phyloP scores from a whole-genome alignment of 2,329 filamentous ascomycete genomes.

The Cyphellophora europaea region DNA sequence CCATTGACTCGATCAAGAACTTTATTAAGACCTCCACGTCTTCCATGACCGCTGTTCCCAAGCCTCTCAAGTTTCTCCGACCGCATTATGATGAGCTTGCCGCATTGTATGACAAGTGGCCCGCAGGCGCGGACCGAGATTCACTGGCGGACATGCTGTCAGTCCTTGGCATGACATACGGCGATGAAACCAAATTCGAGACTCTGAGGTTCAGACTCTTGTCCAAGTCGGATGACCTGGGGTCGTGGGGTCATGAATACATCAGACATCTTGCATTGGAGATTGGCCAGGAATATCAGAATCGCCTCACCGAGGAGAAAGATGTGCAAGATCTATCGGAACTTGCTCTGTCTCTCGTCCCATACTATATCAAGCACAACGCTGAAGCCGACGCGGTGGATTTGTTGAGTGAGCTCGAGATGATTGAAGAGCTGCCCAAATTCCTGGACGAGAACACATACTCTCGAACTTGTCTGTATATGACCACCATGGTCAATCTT shows the following conservation, averaged over 20 bases:
- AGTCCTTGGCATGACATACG: conserved; percentile 97
- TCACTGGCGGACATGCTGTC: conserved; percentile 90
- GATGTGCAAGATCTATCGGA: conserved; percentile 75
- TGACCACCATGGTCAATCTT: conserved; percentile 97
- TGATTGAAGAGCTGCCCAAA: conserved; percentile 82
- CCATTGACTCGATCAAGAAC: conserved; percentile 92
- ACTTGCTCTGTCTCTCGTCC: conserved; percentile 74
- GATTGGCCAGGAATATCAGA: conserved; percentile 88
- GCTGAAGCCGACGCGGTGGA: conserved; percentile 97
- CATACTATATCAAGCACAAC: conserved; percentile 93
- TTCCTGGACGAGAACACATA: conserved; percentile 94
- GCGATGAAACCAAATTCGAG: conserved; percentile 90
- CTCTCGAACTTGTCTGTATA: conserved; percentile 86
- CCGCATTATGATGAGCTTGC: conserved; percentile 90
- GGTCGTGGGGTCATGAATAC: conserved; percentile 98
- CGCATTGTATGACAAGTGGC: conserved; percentile 84
- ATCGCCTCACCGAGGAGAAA: conserved; percentile 77
- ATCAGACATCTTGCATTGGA: conserved; percentile 90
- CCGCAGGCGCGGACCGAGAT: conserved; percentile 62
- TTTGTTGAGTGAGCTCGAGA: conserved; percentile 92
- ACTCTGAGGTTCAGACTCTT: conserved; percentile 92
- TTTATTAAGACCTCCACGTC: conserved; percentile 99
- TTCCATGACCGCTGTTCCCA: conserved; percentile 98
- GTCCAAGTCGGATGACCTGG: conserved; percentile 74
- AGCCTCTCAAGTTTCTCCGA: conserved; percentile 94